These are phyloP conservation scores for Karstenula rhodostoma DNA, from an alignment of 2,329 filamentous ascomycete species.

Conservation along the genomic window DNA sequence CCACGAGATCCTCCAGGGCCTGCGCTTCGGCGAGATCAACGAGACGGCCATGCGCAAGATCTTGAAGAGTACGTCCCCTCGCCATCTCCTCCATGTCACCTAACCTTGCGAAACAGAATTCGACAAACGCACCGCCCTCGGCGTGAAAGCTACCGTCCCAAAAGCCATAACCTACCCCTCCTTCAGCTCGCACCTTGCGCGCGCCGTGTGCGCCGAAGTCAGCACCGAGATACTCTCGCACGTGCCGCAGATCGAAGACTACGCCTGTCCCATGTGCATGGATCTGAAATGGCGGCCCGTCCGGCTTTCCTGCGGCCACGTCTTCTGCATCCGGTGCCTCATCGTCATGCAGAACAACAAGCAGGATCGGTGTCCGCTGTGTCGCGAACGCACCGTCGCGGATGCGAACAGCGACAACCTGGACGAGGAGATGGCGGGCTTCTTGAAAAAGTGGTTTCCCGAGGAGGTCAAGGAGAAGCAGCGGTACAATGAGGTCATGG, in stretches of 20 bases:
- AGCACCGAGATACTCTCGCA: slow-evolving; percentile 74
- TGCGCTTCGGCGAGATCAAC: slow-evolving; percentile 88
- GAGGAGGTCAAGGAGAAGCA: slow-evolving; percentile 70
- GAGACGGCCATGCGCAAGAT: slow-evolving; percentile 81
- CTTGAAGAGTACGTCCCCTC: slow-evolving; percentile 72
- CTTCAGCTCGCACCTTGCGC: slow-evolving; percentile 72
- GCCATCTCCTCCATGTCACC: slow-evolving; percentile 29
- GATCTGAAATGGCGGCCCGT: slow-evolving; percentile 82
- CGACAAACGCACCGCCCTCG: slow-evolving; percentile 82
- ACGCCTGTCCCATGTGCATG: slow-evolving; percentile 81
- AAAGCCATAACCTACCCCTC: slow-evolving; percentile 64
- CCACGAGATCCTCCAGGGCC: slow-evolving; percentile 75
- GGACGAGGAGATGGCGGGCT: slow-evolving; percentile 72
- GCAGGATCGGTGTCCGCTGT: slow-evolving; percentile 77
- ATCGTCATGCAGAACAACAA: slow-evolving; percentile 78
- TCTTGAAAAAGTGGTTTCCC: slow-evolving; percentile 78
- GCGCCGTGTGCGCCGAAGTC: slow-evolving; percentile 77
- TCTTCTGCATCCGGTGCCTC: slow-evolving; percentile 86
- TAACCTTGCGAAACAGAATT: slow-evolving; percentile 67
- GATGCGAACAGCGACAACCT: slow-evolving; percentile 75
- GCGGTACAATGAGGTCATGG: slow-evolving; percentile 75
- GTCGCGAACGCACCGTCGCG: slow-evolving; percentile 75
- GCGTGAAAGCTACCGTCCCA: slow-evolving; percentile 70
- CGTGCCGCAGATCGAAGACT: slow-evolving; percentile 85
- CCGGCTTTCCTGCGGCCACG: slow-evolving; percentile 75